Base-by-base conservation (phyloP, 2,329 filamentous ascomycete species). In the Sporothrix pseudoabietina region DNA sequence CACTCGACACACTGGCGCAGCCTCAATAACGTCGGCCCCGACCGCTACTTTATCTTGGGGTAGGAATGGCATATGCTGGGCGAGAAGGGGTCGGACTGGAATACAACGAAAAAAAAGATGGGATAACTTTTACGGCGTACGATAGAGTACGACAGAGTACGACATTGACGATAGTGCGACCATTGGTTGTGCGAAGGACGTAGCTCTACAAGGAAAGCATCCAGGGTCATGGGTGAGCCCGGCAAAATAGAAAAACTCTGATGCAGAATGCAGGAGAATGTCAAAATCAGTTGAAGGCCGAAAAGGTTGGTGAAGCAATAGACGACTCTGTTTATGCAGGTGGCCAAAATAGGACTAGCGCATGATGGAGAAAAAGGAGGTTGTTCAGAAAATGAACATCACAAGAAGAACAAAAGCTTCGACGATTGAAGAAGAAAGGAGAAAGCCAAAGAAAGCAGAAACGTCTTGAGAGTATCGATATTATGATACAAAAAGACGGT, bases 41-140 rank as follows among this genome's bases (percentile, higher is more conserved):
- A 63, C 59, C 32, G 59, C 59, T 63, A 41, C 41, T 44, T 44
- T 35, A 35, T 35, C 5, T 63, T 63, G 59, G 59, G 59, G 59
- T 63, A 41, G 32, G 32, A 63, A 41, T 41, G 41, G 41, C 7
- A 41, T 10, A 41, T 41, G 39, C 39, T 41, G 7, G 10, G 39
- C 41, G 41, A 14, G 8, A 3, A 35, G 35, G 35, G 8, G 35
- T 35, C 35, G 35, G 35, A 35, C 8, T 35, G 35, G 52, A 30
- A 12, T 16, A 32, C 4, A 22, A 57, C 54, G 22, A 22, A 6
- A 55, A 22, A 14, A 54, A 22, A 54, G 19, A 22, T 54, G n/a
- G 52, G 52, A 54, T 54, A n/a, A n/a, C 22, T 54, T 54, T 9
- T 54, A 16, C 22, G 19, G 52, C 19, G 41, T 44, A 44, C 41